Conservation (phyloP, 352 stramenopile genomes). For the Phytopythium montanum region DNA sequence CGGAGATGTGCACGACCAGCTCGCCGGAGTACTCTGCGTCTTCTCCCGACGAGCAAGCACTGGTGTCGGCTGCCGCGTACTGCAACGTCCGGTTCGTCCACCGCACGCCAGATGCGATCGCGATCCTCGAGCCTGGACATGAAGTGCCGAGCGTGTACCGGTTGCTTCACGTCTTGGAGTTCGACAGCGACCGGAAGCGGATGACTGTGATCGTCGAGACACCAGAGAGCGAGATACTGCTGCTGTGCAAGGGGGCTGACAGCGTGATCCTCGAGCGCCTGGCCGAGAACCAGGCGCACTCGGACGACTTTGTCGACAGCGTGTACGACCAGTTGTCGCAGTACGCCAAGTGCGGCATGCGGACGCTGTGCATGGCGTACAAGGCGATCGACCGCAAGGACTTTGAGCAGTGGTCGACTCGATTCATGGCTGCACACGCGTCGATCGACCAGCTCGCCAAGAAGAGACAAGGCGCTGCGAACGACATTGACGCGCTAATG, state of each 20-base stretch:
- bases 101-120: constrained; percentile 53
- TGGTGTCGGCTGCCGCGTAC: constrained; percentile 85
- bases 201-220: constrained; percentile 81
- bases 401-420: constrained; percentile 58
- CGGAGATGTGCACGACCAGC: constrained; percentile 38
- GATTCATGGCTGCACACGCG: constrained; percentile 61
- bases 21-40: constrained; percentile 72
- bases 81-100: constrained; percentile 77
- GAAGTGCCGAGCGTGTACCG: no score
- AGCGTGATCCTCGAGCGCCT: constrained; percentile 81
- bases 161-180: constrained; percentile 95
- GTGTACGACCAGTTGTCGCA: no score
- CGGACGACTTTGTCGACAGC: constrained; percentile 81
- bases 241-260: constrained; percentile 91
- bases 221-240: constrained; percentile 60
- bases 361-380: constrained; percentile 79
- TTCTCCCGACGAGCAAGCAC: constrained; percentile 85
- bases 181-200: constrained; percentile 88
- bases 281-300: constrained; percentile 54
- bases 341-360: no score
- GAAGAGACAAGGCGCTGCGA: constrained; percentile 59
- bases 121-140: constrained; percentile 38
- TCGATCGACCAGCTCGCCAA: constrained; percentile 81
- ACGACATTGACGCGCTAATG: constrained; percentile 71
- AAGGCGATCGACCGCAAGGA: constrained; percentile 47